Evolutionary conservation across 441 rosid genomes (phyloP).

Genomic region (Corymbia calophylla): DNA sequence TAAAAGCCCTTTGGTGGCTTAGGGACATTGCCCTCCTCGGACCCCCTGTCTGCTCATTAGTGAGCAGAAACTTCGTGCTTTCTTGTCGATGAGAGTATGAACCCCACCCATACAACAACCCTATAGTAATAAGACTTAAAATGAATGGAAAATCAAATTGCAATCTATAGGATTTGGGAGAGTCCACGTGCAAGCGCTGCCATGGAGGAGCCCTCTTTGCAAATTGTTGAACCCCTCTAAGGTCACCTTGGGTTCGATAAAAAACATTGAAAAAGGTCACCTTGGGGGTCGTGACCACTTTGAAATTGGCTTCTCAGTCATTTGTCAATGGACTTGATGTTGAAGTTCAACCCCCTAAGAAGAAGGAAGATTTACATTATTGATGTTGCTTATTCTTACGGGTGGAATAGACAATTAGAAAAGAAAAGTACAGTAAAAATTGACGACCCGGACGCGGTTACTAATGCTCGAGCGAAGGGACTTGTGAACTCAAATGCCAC

Average conservation of each 20-base stretch:
- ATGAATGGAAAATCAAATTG: background rate
- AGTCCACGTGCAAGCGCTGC: background rate
- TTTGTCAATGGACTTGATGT: background rate
- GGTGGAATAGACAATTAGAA: background rate
- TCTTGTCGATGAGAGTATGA: too few species aligned
- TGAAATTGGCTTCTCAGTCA: background rate
- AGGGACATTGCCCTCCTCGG: too few species aligned
- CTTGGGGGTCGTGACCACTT: background rate
- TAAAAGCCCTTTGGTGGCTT: too few species aligned
- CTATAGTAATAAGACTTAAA: background rate
- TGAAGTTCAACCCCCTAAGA: too few species aligned
- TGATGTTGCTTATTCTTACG: background rate
- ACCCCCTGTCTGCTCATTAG: too few species aligned
- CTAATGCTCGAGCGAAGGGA: background rate
- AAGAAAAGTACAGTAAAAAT: background rate
- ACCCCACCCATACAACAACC: background rate
- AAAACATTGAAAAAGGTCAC: too few species aligned
- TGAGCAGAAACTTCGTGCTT: too few species aligned
- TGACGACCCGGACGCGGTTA: background rate
- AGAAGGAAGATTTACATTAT: background rate
- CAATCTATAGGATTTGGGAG: background rate
- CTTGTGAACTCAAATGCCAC: background rate
- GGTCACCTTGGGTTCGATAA: too few species aligned
- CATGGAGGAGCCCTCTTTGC: too few species aligned
- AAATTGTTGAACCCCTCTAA: too few species aligned